Evolutionary conservation across 1,284 basidiomycete genomes (phyloP).

Genomic region (Xerocomus nothofagi): DNA sequence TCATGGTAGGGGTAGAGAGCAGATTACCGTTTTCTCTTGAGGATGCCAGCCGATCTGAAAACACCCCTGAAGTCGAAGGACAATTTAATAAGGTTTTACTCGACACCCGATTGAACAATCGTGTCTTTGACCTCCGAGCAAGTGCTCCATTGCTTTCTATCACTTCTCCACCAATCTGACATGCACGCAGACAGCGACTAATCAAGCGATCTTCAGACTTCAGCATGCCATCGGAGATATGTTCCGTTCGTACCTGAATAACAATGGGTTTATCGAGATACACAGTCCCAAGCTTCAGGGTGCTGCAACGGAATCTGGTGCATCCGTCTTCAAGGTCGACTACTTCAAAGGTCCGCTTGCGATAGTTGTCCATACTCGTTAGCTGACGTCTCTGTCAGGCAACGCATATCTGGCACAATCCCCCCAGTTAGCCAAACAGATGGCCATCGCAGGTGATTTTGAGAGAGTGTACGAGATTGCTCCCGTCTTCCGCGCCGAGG

Average conservation of each 20-base stretch:
- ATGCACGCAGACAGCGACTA: conserved; percentile 77
- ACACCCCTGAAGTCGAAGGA: conserved; percentile 68
- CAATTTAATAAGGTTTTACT: conserved; percentile 78
- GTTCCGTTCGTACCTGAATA: conserved; percentile 85
- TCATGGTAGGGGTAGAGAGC: conserved; percentile 76
- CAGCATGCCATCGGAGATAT: conserved; percentile 87
- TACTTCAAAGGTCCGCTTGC: conserved; percentile 88
- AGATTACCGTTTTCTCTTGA: conserved; percentile 91
- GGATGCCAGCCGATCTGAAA: conserved; percentile 86
- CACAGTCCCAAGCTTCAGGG: conserved; percentile 98
- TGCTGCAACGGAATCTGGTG: conserved; percentile 95
- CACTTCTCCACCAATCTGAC: conserved; percentile 11
- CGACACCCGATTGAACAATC: conserved; percentile 94
- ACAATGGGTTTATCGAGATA: conserved; percentile 86
- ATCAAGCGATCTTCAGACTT: conserved; percentile 94
- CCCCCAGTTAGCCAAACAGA: conserved; percentile 98
- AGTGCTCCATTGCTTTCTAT: conserved; percentile 28
- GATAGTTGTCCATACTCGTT: background rate
- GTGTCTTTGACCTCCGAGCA: conserved; percentile 91
- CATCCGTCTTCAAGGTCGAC: conserved; percentile 95
- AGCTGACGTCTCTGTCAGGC: conserved; percentile 44
- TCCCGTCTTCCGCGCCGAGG: conserved; percentile 96
- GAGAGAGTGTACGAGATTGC: conserved; percentile 98
- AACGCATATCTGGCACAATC: conserved; percentile 94
- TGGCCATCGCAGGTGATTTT: conserved; percentile 99